Conservation (phyloP, 495 filamentous ascomycete genomes). For the Recurvomyces mirabilis region DNA sequence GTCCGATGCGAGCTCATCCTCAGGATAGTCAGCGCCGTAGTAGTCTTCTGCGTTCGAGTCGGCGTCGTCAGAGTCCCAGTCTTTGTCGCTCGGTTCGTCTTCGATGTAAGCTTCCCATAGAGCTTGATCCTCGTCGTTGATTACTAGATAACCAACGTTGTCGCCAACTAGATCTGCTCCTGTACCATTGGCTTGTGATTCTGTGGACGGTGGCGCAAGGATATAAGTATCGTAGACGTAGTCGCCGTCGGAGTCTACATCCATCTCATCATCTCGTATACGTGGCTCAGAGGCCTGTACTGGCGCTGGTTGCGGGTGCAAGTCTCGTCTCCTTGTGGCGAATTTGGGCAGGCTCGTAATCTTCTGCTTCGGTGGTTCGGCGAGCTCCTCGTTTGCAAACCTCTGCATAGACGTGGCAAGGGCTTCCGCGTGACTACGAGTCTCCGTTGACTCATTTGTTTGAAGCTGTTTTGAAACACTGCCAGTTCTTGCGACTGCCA, state of each 20-base stretch:
- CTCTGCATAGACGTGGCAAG: too few species aligned
- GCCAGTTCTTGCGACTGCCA: not conserved
- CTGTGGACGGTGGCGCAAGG: slow-evolving; percentile 24
- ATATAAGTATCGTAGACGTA: slow-evolving; percentile 58
- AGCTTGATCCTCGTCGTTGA: slow-evolving; percentile 46
- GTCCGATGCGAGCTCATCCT: slow-evolving; percentile 49
- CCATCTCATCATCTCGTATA: slow-evolving; percentile 18
- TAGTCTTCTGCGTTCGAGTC: slow-evolving; percentile 56
- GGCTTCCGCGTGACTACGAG: too few species aligned
- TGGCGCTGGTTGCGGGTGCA: slow-evolving; percentile 1
- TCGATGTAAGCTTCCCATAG: slow-evolving; percentile 46
- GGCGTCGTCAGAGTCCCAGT: slow-evolving; percentile 50
- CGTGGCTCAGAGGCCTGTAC: slow-evolving; percentile 12
- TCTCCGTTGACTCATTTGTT: too few species aligned
- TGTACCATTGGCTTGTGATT: slow-evolving; percentile 4
- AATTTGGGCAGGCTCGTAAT: slow-evolving; percentile 12
- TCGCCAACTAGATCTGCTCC: slow-evolving; percentile 23
- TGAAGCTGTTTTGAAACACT: too few species aligned
- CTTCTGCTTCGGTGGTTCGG: not conserved
- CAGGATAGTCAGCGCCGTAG: slow-evolving; percentile 57
- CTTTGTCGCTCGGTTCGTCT: slow-evolving; percentile 42
- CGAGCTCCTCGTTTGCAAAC: slow-evolving; percentile 5
- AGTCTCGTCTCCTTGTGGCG: slow-evolving; percentile 7
- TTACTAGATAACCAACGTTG: slow-evolving; percentile 46
- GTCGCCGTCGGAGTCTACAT: slow-evolving; percentile 37